Conservation (phyloP, 768 basidiomycete genomes). For the Hygrophorus russula region DNA sequence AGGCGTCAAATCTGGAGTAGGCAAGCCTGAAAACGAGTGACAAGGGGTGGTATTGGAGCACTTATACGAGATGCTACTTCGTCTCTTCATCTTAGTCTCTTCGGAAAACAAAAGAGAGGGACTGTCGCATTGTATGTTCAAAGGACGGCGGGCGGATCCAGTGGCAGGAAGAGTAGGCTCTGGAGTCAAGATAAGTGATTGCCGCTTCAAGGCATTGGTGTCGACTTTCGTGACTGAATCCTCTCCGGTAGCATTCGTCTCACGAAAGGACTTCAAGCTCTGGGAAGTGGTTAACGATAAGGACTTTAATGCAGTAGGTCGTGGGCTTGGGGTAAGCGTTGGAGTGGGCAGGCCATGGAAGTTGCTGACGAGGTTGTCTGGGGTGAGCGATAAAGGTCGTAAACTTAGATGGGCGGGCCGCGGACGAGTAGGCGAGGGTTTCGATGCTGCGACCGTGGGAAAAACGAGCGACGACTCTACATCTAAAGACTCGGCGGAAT, state of each 20-base stretch:
- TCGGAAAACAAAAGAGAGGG: constrained; percentile 18
- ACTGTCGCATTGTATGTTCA: constrained; percentile 20
- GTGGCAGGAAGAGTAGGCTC: constrained; percentile 18
- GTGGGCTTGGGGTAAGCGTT: constrained; percentile 38
- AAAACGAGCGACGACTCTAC: constrained; percentile 15
- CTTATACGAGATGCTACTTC: constrained; percentile 74
- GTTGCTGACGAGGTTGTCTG: constrained; percentile 31
- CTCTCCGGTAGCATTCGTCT: constrained; percentile 16
- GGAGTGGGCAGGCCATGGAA: constrained; percentile 39
- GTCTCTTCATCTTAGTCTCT: constrained; percentile 26
- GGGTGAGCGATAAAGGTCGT: constrained; percentile 61
- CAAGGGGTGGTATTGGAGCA: constrained; percentile 27
- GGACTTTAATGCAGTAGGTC: constrained; percentile 14
- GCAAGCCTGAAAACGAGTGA: constrained; percentile 34
- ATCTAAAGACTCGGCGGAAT: constrained; percentile 14
- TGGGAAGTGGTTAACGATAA: constrained; percentile 37
- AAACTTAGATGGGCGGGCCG: constrained; percentile 60
- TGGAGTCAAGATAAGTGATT: constrained; percentile 19
- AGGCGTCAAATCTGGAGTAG: constrained; percentile 70
- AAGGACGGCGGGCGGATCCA: constrained; percentile 17
- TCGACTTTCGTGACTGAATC: constrained; percentile 13
- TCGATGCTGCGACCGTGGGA: constrained; percentile 23
- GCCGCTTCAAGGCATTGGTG: constrained; percentile 17
- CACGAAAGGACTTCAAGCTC: constrained; percentile 20
- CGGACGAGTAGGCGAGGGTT: constrained; percentile 29